phyloP scores from a whole-genome alignment of 306 rosid species.

The Astragalus glycyphyllos region DNA sequence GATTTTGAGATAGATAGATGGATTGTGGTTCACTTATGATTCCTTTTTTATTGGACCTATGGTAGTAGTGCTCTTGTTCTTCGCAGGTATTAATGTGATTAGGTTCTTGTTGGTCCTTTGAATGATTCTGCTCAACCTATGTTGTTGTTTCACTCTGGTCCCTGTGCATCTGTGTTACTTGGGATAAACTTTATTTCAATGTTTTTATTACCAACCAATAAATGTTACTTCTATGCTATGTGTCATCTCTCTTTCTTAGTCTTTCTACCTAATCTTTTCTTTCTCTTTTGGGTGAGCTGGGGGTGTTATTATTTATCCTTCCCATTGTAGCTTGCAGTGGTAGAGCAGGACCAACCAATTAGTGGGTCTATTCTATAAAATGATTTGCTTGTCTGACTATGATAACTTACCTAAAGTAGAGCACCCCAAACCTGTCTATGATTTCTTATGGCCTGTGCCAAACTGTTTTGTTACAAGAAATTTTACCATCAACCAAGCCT shows the following conservation, averaged over 20 bases:
- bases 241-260: background rate
- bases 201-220: background rate
- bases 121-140: slow-evolving; percentile 17
- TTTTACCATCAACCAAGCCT: slow-evolving; percentile 12
- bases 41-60: background rate
- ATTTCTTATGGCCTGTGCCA: background rate
- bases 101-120: background rate
- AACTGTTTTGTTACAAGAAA: background rate
- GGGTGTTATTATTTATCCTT: slow-evolving; percentile 6
- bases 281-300: background rate
- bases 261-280: slow-evolving; percentile 11
- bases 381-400: background rate
- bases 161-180: background rate
- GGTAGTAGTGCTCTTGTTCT: background rate
- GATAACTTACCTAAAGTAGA: background rate
- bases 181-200: background rate
- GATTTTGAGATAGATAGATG: too few relatives aligned
- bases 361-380: background rate
- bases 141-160: background rate
- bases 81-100: slow-evolving; percentile 6
- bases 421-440: too few relatives aligned
- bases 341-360: slow-evolving; percentile 3
- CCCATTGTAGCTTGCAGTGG: background rate
- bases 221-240: background rate
- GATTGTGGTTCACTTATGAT: background rate